Percentiles rank a stretch among this genome's conserved stretches.
Evolutionary conservation across 192 early-diverging fungal species (phyloP).

Genomic region (Tieghemiomyces parasiticus): DNA sequence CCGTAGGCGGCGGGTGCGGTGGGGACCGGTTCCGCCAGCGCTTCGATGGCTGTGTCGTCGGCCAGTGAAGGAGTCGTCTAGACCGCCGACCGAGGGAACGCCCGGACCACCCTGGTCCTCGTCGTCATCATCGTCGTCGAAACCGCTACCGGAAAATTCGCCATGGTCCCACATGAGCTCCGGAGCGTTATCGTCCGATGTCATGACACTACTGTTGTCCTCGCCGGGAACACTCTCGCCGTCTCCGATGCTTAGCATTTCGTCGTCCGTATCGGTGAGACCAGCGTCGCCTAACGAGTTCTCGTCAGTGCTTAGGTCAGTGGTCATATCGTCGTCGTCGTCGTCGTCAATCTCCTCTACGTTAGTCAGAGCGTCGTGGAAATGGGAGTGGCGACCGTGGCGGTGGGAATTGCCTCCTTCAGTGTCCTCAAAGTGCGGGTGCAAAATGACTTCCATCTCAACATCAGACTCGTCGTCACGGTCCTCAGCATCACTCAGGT

Average conservation of each 20-base stretch:
- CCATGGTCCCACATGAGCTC: constrained; percentile 38
- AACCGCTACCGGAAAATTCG: too few species aligned
- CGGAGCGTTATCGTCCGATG: constrained; percentile 31
- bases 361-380: too few species aligned
- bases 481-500: constrained; percentile 39
- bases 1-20: too few species aligned
- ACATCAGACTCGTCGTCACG: constrained; percentile 34
- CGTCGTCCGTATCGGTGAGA: constrained; percentile 13
- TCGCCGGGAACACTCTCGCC: constrained; percentile 21
- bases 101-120: too few species aligned
- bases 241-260: too few species aligned
- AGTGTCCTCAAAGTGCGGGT: constrained; percentile 19
- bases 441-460: constrained; percentile 20
- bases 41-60: neutral
- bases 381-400: too few species aligned
- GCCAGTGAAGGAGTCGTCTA: too few species aligned
- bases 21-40: too few species aligned
- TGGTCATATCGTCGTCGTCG: constrained; percentile 31
- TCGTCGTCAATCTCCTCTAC: constrained; percentile 39
- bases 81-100: too few species aligned
- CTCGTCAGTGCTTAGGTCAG: too few species aligned
- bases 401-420: too few species aligned
- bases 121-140: constrained; percentile 41
- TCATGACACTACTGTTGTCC: constrained; percentile 18
- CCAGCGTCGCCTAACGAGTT: constrained; percentile 32